Percentiles rank a stretch among this genome's conserved stretches.
Conservation (phyloP, 176 grass and related monocot species). For the Avena atlantica region DNA sequence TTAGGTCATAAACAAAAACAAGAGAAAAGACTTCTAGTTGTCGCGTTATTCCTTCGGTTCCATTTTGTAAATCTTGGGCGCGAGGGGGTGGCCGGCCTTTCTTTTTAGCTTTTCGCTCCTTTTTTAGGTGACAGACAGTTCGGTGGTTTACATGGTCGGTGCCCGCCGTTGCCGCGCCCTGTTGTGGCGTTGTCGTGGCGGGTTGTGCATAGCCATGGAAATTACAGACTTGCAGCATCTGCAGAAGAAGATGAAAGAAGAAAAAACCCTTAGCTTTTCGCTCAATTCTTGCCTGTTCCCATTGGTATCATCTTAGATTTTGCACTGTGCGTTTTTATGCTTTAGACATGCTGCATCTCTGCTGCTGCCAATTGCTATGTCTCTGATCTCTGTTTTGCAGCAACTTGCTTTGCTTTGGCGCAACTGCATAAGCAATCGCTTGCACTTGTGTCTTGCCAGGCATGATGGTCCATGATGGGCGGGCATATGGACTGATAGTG, state of each 20-base stretch:
- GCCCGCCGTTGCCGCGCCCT: not conserved
- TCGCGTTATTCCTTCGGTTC: constrained; percentile 26
- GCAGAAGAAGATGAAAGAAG: constrained; percentile 28
- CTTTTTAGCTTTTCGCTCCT: not conserved
- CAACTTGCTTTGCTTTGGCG: not conserved
- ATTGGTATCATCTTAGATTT: not conserved
- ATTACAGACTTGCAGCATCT: not conserved
- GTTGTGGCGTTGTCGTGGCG: constrained; percentile 1
- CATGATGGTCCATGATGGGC: not conserved
- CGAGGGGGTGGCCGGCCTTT: constrained; percentile 8
- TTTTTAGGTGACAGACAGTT: not conserved
- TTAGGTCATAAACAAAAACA: not conserved
- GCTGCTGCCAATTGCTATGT: not conserved
- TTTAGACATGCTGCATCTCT: not conserved
- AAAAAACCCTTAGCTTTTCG: constrained; percentile 14
- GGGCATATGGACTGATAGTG: not conserved
- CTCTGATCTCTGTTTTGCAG: constrained; percentile 7
- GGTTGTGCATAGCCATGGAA: constrained; percentile 43
- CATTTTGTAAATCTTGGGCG: constrained; percentile 51
- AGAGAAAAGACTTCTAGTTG: not conserved
- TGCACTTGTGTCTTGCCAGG: not conserved
- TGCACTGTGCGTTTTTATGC: not conserved
- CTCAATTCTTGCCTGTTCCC: not conserved
- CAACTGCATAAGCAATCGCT: not conserved
- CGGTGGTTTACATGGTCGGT: constrained; percentile 25